Base-by-base conservation (phyloP, 2,329 filamentous ascomycete genomes). In the Chaetoscypha palmicola region DNA sequence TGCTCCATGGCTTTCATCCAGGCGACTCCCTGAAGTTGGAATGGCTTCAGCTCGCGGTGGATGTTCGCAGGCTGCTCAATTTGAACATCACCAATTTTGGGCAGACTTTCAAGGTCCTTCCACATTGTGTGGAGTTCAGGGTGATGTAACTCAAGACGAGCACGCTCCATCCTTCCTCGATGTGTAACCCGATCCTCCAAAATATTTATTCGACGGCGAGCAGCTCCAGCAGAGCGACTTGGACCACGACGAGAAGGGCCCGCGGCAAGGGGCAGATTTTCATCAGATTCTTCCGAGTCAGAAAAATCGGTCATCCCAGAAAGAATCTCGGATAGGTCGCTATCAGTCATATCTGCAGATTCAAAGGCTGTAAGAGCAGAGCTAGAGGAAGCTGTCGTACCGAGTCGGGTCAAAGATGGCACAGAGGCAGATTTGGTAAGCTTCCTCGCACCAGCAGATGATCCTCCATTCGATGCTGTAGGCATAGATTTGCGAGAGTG, bases 1-100 rank as follows among this genome's bases (percentile, higher is more conserved):
- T 86, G 71, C 62, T 98, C 92, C 74, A 97, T 94, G 43, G 76
- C 81, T 48, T 76, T 79, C 88, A 98, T 94, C 92, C 92, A 98
- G 39, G 88, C 82, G 30, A 98, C 71, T 3, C 92, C 92, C 65
- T 96, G 85, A 4, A 95, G 79, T 60, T 98, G 92, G 62, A 97
- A 98, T 0, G 84, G 82, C 64, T 98, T 96, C 50, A 98, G 72
- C 43, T 81, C 82, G 30, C 91, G 83, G 40, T 76, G 86, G 52
- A 98, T 96, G 3, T 75, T 80, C 5, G 67, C 61, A 3, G 92
- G 92, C 59, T 94, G 88, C 46, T 75, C 67, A 24, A 83, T 84
- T 51, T 71, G 72, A 48, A 76, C 70, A 19, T 72, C 68, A 21
- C 78, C 74, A 49, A 96, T 76, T 14, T 81, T 67, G 1, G 85